Evolutionary conservation across 805 yeast genomes (phyloP), one percentile per base, ranked within the genome.

Genomic region (Debaryomyces prosopidis): DNA sequence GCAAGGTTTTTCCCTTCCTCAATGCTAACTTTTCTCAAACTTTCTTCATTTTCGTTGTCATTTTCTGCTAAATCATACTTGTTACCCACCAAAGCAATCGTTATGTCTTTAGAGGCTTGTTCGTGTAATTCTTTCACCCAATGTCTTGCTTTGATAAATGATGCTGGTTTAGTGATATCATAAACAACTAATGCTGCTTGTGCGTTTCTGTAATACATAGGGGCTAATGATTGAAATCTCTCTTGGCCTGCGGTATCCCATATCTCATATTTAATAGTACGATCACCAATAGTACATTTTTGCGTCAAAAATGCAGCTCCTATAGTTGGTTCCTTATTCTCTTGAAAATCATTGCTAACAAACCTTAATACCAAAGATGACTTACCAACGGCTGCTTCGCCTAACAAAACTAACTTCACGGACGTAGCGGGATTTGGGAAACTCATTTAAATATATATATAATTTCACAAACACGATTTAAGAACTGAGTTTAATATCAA

Each of bases 241-340:
- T 92, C 99, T 73, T 92, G 98, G 16, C 99, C 99, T 2, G 98
- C 98, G 11, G 98, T 91, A 64, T 91, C 98, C 96, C 96, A 88
- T 48, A 88, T 89, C 62, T 88, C 96, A 63, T 89, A 90, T 66
- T 94, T 92, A 60, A 92, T 88, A 7, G 94, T 87, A 59, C 85
- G 80, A 49, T 84, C 86, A 40, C 94, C 87, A 60, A 94, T 85
- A 17, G 88, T 82, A 61, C 96, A 91, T 60, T 95, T 82, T 64
- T 92, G 98, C 32, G 99, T 92, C 46, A 92, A 73, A 62, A 92
- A 92, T 3, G 98, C 98, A 4, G 99, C 99, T 12, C 99, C 99
- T 55, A 92, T 92, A 2, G 99, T 92, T 17, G 97, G 97, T 60
- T 92, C 98, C 63, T 92, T 91, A 68, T 92, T 91, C 65, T 91